A percentile compares a stretch with the other conserved stretches of the same genome.
These are phyloP conservation scores for Ilyonectria sp. DNA, from an alignment of 2,329 filamentous ascomycete genomes.

Conservation along the genomic window DNA sequence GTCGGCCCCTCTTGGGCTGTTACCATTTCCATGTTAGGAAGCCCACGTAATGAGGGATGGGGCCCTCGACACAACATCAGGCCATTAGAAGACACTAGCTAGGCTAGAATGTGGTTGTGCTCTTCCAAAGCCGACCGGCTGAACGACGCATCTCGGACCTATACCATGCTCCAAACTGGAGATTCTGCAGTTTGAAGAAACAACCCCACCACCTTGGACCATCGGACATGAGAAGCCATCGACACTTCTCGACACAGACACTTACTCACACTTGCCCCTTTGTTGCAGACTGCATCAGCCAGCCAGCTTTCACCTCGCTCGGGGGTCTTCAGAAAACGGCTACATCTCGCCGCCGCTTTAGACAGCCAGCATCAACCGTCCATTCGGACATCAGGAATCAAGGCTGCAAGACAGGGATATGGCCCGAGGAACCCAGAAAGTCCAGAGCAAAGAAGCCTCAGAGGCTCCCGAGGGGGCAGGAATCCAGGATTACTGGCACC, in stretches of 20 bases:
- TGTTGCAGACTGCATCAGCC: background rate
- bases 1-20: slow-evolving; percentile 12
- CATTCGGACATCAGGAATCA: slow-evolving; percentile 35
- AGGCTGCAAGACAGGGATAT: slow-evolving; percentile 39
- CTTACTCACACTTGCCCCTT: background rate
- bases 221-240: slow-evolving; percentile 33
- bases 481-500: slow-evolving; percentile 37
- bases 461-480: slow-evolving; percentile 25
- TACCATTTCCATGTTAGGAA: slow-evolving; percentile 16
- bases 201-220: slow-evolving; percentile 37
- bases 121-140: slow-evolving; percentile 38
- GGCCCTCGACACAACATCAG: slow-evolving; percentile 35
- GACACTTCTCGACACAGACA: slow-evolving; percentile 11
- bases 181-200: slow-evolving; percentile 38
- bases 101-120: slow-evolving; percentile 34
- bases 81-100: slow-evolving; percentile 41
- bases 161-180: slow-evolving; percentile 31
- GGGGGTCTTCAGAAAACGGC: slow-evolving; percentile 23
- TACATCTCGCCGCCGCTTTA: slow-evolving; percentile 25
- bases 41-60: slow-evolving; percentile 32
- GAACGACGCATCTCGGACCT: slow-evolving; percentile 29
- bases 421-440: slow-evolving; percentile 14
- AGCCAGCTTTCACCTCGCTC: slow-evolving; percentile 5
- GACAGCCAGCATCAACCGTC: slow-evolving; percentile 22
- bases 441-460: slow-evolving; percentile 15